Conservation (phyloP, 1,284 basidiomycete species). For the Hypsizygus ulmarius region DNA sequence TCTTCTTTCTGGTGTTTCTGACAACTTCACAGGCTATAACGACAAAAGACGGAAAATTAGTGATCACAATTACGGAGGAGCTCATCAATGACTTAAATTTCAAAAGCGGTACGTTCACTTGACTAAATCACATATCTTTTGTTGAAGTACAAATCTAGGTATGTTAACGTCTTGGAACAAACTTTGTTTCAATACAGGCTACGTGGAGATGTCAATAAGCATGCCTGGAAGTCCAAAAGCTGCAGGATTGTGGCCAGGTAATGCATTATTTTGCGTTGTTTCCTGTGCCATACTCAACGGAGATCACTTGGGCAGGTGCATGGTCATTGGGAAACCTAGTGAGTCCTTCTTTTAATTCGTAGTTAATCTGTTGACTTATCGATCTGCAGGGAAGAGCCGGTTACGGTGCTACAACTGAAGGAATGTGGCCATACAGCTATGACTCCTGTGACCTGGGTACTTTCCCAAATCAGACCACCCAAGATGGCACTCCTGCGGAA, state of each 20-base stretch:
- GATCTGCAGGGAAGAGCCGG: slow-evolving; percentile 68
- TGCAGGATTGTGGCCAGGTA: slow-evolving; percentile 73
- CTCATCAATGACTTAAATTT: slow-evolving; percentile 74
- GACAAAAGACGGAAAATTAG: slow-evolving; percentile 69
- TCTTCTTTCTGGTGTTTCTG: neutral
- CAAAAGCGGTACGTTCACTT: slow-evolving; percentile 59
- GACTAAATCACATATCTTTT: neutral
- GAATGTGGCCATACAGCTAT: slow-evolving; percentile 82
- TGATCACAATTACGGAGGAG: slow-evolving; percentile 69
- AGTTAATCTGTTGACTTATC: slow-evolving; percentile 1
- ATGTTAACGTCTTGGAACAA: slow-evolving; percentile 89
- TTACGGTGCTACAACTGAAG: slow-evolving; percentile 59
- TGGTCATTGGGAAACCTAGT: slow-evolving; percentile 86
- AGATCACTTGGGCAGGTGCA: slow-evolving; percentile 39
- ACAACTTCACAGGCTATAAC: slow-evolving; percentile 50
- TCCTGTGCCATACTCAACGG: neutral
- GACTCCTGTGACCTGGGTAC: slow-evolving; percentile 83
- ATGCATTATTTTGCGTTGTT: too few relatives aligned
- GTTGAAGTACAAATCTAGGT: slow-evolving; percentile 34
- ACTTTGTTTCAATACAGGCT: slow-evolving; percentile 91
- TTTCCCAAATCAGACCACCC: slow-evolving; percentile 70
- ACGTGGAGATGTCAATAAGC: slow-evolving; percentile 78
- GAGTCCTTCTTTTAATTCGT: slow-evolving; percentile 18
- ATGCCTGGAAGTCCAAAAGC: slow-evolving; percentile 71
- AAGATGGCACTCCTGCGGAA: slow-evolving; percentile 49